Evolutionary conservation across 768 basidiomycete genomes (phyloP), one percentile per base, ranked within the genome.

Genomic region (Hypholoma sublateritium): DNA sequence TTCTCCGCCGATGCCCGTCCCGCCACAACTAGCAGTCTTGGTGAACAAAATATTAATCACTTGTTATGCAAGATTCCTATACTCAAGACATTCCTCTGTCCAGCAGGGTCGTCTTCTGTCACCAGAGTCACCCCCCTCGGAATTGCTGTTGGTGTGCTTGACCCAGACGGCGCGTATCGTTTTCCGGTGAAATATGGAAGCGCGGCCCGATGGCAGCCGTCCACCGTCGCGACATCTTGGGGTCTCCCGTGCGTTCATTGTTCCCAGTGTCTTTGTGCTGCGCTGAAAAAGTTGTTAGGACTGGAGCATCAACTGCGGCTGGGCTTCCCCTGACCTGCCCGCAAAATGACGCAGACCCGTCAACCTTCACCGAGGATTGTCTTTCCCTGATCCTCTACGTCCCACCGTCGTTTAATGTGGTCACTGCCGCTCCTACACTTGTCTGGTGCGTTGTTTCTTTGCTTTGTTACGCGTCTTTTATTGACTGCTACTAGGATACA

Each of bases 331-430:
- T 85, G 4, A 79, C 84, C 7, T 95, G 93, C 67, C 87, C 89
- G 8, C 93, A 94, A 68, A 72, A 73, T 44, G 71, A 62, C 58
- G 72, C 82, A 12, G 74, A 80, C 62, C 59, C 76, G 28, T 80
- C 81, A n/a, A 66, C 70, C 4, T 81, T 73, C 70, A 79, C 76
- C 1, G 93, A 95, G 69, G 90, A 95, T 68, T 96, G 93, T 68
- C 76, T 96, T 45, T 92, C 85, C 19, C 84, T 92, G 76, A 73
- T 89, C 22, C 74, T 89, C 28, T 93, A 91, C 66, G 83, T 86
- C 2, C 90, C 89, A 5, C 69, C 74, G 6, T 66, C 74, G 1
- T 74, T 71, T 41, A 59, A 62, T 50, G 6, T 62, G 61, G 67
- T 57, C 45, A 78, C 65, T 70, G 61, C 62, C 43, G 76, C 72